Percentiles rank a stretch among this genome's conserved stretches.
These are phyloP conservation scores for Rhododendron griersonianum DNA, from an alignment of 148 eudicot genomes.

Conservation along the genomic window DNA sequence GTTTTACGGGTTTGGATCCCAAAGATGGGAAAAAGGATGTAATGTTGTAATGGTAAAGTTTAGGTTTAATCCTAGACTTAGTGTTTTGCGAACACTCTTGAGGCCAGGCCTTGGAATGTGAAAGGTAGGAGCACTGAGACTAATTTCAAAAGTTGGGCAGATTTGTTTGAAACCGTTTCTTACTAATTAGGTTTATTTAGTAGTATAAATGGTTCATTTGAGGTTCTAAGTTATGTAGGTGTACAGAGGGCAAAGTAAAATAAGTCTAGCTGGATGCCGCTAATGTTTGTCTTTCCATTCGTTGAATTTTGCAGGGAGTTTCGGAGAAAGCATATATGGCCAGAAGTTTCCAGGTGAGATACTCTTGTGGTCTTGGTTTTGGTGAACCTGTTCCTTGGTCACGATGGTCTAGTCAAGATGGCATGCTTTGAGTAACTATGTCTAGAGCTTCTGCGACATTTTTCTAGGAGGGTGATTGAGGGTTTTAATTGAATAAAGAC, in stretches of 20 bases:
- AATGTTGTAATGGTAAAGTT: background rate
- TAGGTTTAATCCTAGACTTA: background rate
- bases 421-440: background rate
- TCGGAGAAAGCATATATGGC: conserved; percentile 88
- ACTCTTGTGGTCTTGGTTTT: background rate
- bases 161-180: background rate
- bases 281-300: background rate
- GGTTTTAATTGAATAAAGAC: background rate
- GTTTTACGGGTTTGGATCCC: background rate
- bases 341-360: conserved; percentile 83
- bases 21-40: background rate
- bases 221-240: background rate
- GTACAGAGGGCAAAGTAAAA: background rate
- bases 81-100: background rate
- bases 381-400: background rate
- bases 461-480: background rate
- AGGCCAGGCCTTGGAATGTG: background rate
- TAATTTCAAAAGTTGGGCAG: background rate
- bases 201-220: background rate
- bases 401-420: background rate
- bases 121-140: background rate
- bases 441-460: background rate
- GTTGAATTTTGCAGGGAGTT: conserved; percentile 55
- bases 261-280: conserved; percentile 2
- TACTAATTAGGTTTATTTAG: background rate